Evolutionary conservation across 2,329 filamentous ascomycete genomes (phyloP), one percentile per base, ranked within the genome.

Genomic region (Chaetomiaceae sp.): DNA sequence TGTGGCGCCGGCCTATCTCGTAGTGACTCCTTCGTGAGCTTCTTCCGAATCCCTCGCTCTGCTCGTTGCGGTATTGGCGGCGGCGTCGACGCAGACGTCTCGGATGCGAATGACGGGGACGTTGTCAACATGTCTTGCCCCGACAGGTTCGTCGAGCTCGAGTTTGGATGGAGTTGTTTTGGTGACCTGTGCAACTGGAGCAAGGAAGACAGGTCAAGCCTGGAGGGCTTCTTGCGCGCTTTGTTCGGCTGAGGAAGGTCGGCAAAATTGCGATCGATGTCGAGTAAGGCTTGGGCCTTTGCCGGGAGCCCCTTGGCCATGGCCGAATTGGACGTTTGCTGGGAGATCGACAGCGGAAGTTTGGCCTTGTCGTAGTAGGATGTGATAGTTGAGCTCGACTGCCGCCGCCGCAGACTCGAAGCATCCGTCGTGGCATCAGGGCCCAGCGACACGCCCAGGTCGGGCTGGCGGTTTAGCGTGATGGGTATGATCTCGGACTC

Each of bases 351-450:
- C 5, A 79, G 66, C 10, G 76, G 75, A 38, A 75, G 67, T 55
- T 76, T 77, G 5, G 72, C 60, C 56, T 75, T 74, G 61, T 80
- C 76, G 59, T 80, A 80, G 61, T 72, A 76, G 1, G 75, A 76
- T 26, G 66, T 66, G 48, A 79, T 70, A n/a, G 76, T 79, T 4
- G 76, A 78, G 30, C 66, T 71, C 2, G 77, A 80, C 37, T 69
- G 66, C 26, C 70, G 71, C 39, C 75, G 71, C 33, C 69, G 67
- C 29, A 76, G 51, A 45, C 65, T 71, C 3, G 70, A 69, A 18
- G 66, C 65, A 38, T 75, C 70, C 7, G 69, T 70, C 12, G 42
- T 32, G 29, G 18, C 51, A 18, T 60, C 57, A 6, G 62, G 32
- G 40, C 44, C 24, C 46, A 51, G 54, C 42, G 38, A 55, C 56